Base-by-base conservation (phyloP, 495 filamentous ascomycete species). In the Aspergillus saccharolyticus region DNA sequence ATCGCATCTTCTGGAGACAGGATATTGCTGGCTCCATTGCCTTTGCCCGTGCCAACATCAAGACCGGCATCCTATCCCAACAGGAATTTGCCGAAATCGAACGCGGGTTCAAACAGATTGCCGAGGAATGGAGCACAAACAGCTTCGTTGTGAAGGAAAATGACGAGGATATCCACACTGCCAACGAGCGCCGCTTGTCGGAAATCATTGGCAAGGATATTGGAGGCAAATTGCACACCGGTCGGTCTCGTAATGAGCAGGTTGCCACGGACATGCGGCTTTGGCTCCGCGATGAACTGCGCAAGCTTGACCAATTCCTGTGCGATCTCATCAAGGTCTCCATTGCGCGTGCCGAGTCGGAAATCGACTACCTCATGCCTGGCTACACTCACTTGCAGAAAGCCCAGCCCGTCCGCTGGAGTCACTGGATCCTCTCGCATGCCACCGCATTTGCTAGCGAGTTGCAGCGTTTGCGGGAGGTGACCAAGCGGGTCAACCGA, bases 191-290 rank as follows among this genome's bases (percentile, higher is more conserved):
- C 53, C 83, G 92, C 43, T 77, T 97, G 19, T 88, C 88, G 42
- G 94, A 97, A 77, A 80, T 96, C 59, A 89, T 97, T 44, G 92
- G 92, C 63, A 91, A 86, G 66, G 80, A 88, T 2, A 86, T 91
- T 30, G 91, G 86, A 2, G 92, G 93, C 5, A 97, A 96, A 75
- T 81, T 97, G 57, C 93, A 97, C 78, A 97, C 92, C 2, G 92
- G 92, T 33, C 85, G 94, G 20, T 90, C 85, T 64, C 78, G 94
- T 46, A 97, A 97, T 66, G 94, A 97, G 75, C 94, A 97, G 75
- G 82, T 97, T 57, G 90, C 87, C 22, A 93, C 88, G 20, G 93
- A 97, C 64, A 93, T 96, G 89, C 85, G 92, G 45, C 74, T 96
- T 66, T 97, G 93, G 93, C 75, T 96, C 56, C 80, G 89, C 44